phyloP scores from a whole-genome alignment of 305 asterid species.

The Nicotiana rustica region DNA sequence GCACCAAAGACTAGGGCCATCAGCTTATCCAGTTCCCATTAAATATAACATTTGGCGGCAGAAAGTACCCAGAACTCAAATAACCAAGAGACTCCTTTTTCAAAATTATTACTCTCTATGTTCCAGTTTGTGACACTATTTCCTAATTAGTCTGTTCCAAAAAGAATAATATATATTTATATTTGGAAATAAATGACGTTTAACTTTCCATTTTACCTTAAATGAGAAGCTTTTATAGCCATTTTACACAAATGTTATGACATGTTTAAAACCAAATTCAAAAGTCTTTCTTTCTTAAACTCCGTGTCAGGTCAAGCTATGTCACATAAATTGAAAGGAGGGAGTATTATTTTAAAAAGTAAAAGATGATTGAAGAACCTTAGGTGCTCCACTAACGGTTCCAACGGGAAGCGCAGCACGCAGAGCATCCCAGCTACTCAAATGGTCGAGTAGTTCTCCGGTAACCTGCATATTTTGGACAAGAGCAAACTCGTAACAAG shows the following conservation, averaged over 20 bases:
- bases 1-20: background rate
- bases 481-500: background rate
- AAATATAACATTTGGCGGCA: background rate
- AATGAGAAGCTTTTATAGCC: too few species aligned
- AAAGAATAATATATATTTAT: too few species aligned
- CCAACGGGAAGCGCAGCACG: constrained; percentile 99
- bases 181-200: too few species aligned
- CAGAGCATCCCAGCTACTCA: constrained; percentile 94
- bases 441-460: constrained; percentile 73
- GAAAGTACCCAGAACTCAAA: constrained; percentile 22
- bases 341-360: too few species aligned
- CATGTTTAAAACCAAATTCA: too few species aligned
- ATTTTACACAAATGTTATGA: too few species aligned
- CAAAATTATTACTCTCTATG: background rate
- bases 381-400: constrained; percentile 99
- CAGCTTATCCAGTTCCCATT: background rate
- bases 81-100: background rate
- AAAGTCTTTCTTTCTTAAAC: too few species aligned
- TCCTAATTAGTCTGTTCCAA: too few species aligned
- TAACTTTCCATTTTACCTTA: too few species aligned
- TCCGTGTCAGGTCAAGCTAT: too few species aligned
- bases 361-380: constrained; percentile 57
- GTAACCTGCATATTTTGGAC: constrained; percentile 66
- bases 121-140: too few species aligned
- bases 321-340: too few species aligned